phyloP scores from a whole-genome alignment of 2,329 filamentous ascomycete species.

The Emydomyces testavorans region DNA sequence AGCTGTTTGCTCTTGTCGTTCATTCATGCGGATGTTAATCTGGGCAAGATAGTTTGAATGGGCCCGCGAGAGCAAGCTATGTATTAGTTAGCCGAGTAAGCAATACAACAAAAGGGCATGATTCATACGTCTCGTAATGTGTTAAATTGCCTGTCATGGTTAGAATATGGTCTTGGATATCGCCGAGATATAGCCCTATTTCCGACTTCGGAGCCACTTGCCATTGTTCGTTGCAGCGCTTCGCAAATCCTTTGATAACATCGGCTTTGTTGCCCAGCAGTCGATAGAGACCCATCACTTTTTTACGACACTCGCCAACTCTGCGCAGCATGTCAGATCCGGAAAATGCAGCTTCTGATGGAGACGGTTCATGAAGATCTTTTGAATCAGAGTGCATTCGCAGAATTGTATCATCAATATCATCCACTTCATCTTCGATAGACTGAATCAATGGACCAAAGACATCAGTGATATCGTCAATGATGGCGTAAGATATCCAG shows the following conservation, averaged over 20 bases:
- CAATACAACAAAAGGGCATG: background rate
- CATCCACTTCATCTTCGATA: constrained; percentile 93
- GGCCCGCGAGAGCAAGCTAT: constrained; percentile 73
- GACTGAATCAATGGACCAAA: constrained; percentile 84
- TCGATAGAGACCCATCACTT: constrained; percentile 90
- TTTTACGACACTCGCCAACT: constrained; percentile 89
- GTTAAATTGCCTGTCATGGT: constrained; percentile 95
- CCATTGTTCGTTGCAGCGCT: constrained; percentile 96
- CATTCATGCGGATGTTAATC: constrained; percentile 98
- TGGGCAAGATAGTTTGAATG: constrained; percentile 98
- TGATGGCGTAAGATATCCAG: constrained; percentile 97
- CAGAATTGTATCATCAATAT: constrained; percentile 87
- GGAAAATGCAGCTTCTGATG: constrained; percentile 34
- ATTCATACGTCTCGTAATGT: constrained; percentile 82
- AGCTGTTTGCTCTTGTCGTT: constrained; percentile 87
- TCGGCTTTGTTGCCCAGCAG: constrained; percentile 94
- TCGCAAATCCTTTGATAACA: constrained; percentile 97
- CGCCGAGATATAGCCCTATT: constrained; percentile 92
- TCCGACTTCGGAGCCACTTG: constrained; percentile 88
- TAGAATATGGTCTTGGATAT: constrained; percentile 98
- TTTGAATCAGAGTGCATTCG: constrained; percentile 57
- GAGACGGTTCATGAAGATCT: constrained; percentile 14
- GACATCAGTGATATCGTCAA: constrained; percentile 95
- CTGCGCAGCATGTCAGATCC: constrained; percentile 77
- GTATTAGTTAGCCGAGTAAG: constrained; percentile 16